These are phyloP conservation scores for Echria macrotheca DNA, from an alignment of 495 filamentous ascomycete species.

Conservation along the genomic window DNA sequence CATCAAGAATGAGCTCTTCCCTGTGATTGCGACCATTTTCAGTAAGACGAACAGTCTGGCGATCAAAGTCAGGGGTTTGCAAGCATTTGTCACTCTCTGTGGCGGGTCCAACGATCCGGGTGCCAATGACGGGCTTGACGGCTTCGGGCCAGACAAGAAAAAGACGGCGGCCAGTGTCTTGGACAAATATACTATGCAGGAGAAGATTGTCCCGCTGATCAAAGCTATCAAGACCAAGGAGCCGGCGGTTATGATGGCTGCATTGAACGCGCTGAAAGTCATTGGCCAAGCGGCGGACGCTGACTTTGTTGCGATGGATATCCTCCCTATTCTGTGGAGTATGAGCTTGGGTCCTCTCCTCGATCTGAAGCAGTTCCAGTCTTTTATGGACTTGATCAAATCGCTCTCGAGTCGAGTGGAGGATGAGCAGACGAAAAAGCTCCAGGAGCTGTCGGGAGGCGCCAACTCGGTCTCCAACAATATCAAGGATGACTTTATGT, in stretches of 20 bases:
- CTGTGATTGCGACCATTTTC: slow-evolving; percentile 81
- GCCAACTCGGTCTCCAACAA: slow-evolving; percentile 28
- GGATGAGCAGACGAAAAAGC: slow-evolving; percentile 77
- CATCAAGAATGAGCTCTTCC: slow-evolving; percentile 92
- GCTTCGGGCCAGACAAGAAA: slow-evolving; percentile 48
- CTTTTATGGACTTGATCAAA: slow-evolving; percentile 84
- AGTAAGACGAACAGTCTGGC: slow-evolving; percentile 85
- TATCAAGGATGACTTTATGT: slow-evolving; percentile 52
- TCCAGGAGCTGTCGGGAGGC: slow-evolving; percentile 69
- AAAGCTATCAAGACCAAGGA: slow-evolving; percentile 96
- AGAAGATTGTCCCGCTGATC: slow-evolving; percentile 87
- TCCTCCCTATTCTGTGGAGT: slow-evolving; percentile 82
- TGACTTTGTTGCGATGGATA: slow-evolving; percentile 90
- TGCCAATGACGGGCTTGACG: slow-evolving; percentile 66
- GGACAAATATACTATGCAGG: slow-evolving; percentile 96
- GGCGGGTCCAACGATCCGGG: slow-evolving; percentile 57
- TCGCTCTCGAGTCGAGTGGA: slow-evolving; percentile 74
- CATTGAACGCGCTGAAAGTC: slow-evolving; percentile 73
- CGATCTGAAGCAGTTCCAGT: slow-evolving; percentile 78
- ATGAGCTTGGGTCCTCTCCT: slow-evolving; percentile 89
- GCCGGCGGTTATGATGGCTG: slow-evolving; percentile 94
- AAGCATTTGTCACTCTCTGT: slow-evolving; percentile 85
- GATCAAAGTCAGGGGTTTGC: slow-evolving; percentile 86
- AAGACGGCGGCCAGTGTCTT: slow-evolving; percentile 65
- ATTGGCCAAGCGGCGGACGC: slow-evolving; percentile 77